A percentile compares a stretch with the other conserved stretches of the same genome.
phyloP scores from a whole-genome alignment of 495 filamentous ascomycete genomes.

The Lophium mytilinum region DNA sequence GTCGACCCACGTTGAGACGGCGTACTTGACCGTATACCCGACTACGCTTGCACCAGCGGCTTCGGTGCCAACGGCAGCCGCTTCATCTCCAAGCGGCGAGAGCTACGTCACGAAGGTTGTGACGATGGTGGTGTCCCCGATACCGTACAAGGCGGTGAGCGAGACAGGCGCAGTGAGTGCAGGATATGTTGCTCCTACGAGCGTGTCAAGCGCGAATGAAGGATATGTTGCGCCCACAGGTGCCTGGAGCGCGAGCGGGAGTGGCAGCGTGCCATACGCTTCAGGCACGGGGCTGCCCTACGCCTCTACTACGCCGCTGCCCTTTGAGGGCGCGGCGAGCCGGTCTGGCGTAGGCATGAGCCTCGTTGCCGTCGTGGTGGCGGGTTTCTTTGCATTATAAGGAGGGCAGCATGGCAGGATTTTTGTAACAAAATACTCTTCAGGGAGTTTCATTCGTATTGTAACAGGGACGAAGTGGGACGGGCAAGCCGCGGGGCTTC shows the following conservation, averaged over 20 bases:
- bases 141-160: background rate
- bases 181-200: background rate
- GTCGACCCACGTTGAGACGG: background rate
- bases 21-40: background rate
- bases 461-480: too few relatives aligned
- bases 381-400: slow-evolving; percentile 10
- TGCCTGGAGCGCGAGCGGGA: background rate
- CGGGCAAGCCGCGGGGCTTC: too few relatives aligned
- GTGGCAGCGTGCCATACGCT: background rate
- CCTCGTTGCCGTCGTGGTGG: slow-evolving; percentile 4
- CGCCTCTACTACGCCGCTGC: background rate
- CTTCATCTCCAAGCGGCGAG: too few relatives aligned
- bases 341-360: slow-evolving; percentile 3
- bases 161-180: background rate
- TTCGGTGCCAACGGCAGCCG: too few relatives aligned
- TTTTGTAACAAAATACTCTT: too few relatives aligned
- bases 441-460: too few relatives aligned
- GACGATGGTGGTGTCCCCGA: background rate
- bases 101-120: background rate
- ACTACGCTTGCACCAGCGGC: background rate
- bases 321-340: slow-evolving; percentile 13
- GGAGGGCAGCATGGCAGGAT: too few relatives aligned
- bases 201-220: too few relatives aligned
- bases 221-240: background rate
- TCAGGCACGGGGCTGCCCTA: background rate